Evolutionary conservation across 306 rosid genomes (phyloP), one percentile per base, ranked within the genome.

Genomic region (Arachis hypogaea): DNA sequence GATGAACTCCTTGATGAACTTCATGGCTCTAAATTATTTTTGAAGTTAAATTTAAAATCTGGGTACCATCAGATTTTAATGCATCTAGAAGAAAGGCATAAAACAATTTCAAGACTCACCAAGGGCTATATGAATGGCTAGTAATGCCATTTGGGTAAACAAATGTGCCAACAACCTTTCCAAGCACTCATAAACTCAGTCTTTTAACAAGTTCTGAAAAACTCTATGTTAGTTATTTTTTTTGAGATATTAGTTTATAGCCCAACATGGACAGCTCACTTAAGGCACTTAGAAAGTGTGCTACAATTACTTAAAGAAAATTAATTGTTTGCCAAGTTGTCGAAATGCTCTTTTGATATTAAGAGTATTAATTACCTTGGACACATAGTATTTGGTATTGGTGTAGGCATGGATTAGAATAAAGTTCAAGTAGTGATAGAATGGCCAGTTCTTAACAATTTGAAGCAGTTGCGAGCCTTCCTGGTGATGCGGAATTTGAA

Each of bases 211-310:
- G 2, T 51, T n/a, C 5, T 51, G 18, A 4, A 22, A 0, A 11
- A 51, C 1, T 51, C n/a, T 11, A 5, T 51, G 7, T 8, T 58
- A 2, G 41, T 58, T 0, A 29, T 58, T 6, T 58, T 58, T 8
- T 29, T 22, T 9, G 42, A 58, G 2, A 58, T 28, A 0, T 8
- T 58, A 2, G 1, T 36, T 0, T 60, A 60, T 6, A 60, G 46
- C 28, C 1, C 9, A 0, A 1, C 9, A 3, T 60, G 45, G 66
- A 0, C 0, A 0, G 0, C 3, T 0, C 66, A 60, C 18, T 2
- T 60, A 0, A 0, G 0, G 0, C 66, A 60, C 3, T 11, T 60
- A 5, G 45, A 11, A 5, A 5, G 2, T 4, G 22, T 11, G 0
- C 4, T 60, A 4, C 0, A 11, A 0, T 0, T 36, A 2, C 3